Evolutionary conservation across 495 filamentous ascomycete genomes (phyloP), one percentile per base, ranked within the genome.

Genomic region (Xylaria curta): DNA sequence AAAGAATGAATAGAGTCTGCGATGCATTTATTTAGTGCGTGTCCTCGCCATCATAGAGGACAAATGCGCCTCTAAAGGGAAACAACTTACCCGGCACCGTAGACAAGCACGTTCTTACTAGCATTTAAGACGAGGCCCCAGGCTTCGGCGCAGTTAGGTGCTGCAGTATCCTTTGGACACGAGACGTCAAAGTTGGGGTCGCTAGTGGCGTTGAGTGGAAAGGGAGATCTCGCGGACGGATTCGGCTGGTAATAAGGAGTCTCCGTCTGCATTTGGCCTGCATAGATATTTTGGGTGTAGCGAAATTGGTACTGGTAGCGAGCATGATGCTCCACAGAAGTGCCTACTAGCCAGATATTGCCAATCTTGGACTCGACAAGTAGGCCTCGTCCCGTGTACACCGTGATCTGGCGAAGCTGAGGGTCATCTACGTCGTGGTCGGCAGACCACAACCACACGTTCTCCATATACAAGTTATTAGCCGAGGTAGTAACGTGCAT

Each of bases 271-370:
- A 95, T 90, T 74, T 91, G 88, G 12, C 91, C 91, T 74, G 88
- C 89, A 75, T 87, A 89, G 51, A 95, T 80, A 51, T 91, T 87
- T 51, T 85, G 80, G 3, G 92, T 90, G 58, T 86, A 85, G 47
- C 84, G 81, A 70, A 97, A 84, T 73, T 94, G 91, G 82, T 95
- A 97, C 78, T 97, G 90, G 76, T 94, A 94, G 6, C 93, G 83
- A 5, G 86, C 82, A 76, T 91, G 88, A 74, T 97, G 94, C 81
- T 97, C 94, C 76, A 86, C 77, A 69, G 82, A 78, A 2, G 79
- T 81, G 26, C 82, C 83, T 9, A 81, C 76, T 49, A 92, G 81
- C 91, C 92, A 92, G 49, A 89, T 79, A 3, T 82, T 84, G 36
- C 88, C 88, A 44, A 80, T 54, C 0, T 76, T 77, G 47, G 86